Conservation (phyloP, 257 asterid species). For the Knoxia roxburghii region DNA sequence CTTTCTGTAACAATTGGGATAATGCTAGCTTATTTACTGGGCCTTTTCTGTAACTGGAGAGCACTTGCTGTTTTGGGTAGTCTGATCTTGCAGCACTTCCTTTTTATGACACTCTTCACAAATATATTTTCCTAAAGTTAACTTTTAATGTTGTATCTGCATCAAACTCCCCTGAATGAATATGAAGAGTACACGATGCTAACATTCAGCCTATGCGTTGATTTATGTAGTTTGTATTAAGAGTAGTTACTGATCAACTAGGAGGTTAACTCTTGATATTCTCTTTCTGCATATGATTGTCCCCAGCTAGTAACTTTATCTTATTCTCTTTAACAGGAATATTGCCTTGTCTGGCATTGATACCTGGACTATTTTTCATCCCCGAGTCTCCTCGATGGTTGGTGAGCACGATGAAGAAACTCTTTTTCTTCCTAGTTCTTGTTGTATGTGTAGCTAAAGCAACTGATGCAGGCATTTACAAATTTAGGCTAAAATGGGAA, state of each 20-base stretch:
- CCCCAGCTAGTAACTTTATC: neutral
- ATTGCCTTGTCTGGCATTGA: constrained; percentile 55
- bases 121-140: neutral
- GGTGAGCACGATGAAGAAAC: constrained; percentile 49
- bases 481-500: constrained; percentile 89
- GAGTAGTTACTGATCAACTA: neutral
- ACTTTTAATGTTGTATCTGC: neutral
- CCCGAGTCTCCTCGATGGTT: constrained; percentile 89
- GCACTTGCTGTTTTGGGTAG: constrained; percentile 87
- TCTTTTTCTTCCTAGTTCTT: constrained; percentile 1
- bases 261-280: neutral
- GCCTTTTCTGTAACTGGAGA: constrained; percentile 80
- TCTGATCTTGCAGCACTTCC: constrained; percentile 13
- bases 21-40: constrained; percentile 75
- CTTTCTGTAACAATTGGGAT: constrained; percentile 91
- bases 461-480: constrained; percentile 19
- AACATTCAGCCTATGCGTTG: neutral
- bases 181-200: neutral
- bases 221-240: neutral
- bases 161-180: neutral
- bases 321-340: constrained; percentile 41
- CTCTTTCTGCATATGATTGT: neutral
- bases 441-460: constrained; percentile 5
- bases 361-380: constrained; percentile 43
- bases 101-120: neutral